Evolutionary conservation across 2,329 filamentous ascomycete species (phyloP), one percentile per base, ranked within the genome.

Genomic region (Gnomoniopsis smithogilvyi): DNA sequence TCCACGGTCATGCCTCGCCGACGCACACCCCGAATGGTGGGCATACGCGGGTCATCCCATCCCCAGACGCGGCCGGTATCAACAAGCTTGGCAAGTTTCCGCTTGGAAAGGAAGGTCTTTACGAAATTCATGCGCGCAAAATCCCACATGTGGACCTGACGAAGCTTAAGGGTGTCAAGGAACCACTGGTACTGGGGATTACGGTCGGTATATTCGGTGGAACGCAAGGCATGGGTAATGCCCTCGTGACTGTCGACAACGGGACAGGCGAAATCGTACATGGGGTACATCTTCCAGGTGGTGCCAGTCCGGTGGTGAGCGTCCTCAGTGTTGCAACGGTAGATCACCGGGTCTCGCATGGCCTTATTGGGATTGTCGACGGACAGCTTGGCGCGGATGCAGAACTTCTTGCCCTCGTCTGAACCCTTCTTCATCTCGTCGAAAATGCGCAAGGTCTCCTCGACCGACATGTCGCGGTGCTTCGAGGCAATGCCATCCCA

Each of bases 291-390:
- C 77, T 93, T 94, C 89, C 90, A 94, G 62, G 81, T 85, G 59
- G 79, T 83, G 34, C 90, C 90, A 1, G 91, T 95, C 66, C 91
- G 86, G 77, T 95, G 91, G 73, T 95, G 90, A 21, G 80, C 67
- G 51, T 80, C 78, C 59, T 80, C 80, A 62, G 79, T 68, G 71
- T 96, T 96, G 84, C 92, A 97, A 65, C 95, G 88, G 81, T 97
- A 98, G 73, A 99, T 96, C 74, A 98, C 93, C 14, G 95, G 95
- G 73, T 99, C 95, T 65, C 95, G 85, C 84, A 98, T 88, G 55
- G 95, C 92, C 76, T 96, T 96, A 80, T 99, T 98, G 64, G 90
- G 90, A 76, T 95, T 90, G 73, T 96, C 91, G 66, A 90, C 85
- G 1, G 91, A 94, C 67, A 98, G 91, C 81, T 96, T 97, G 60